These are phyloP conservation scores for Penicillium sp. DNA, from an alignment of 2,329 filamentous ascomycete genomes.

Conservation along the genomic window DNA sequence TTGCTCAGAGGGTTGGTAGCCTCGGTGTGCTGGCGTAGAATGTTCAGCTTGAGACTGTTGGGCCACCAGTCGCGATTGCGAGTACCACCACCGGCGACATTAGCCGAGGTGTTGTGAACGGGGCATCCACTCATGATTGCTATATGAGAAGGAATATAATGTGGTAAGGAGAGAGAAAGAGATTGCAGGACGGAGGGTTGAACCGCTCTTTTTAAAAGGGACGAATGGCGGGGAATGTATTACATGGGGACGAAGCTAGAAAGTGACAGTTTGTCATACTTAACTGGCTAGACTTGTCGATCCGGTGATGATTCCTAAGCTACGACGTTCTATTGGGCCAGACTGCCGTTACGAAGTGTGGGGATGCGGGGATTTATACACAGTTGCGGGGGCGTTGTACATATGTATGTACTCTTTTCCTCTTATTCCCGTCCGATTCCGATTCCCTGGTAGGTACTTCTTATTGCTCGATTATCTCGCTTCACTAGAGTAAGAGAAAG, in stretches of 20 bases:
- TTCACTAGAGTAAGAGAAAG: not conserved
- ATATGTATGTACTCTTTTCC: not conserved
- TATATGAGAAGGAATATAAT: not conserved
- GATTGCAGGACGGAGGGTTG: not conserved
- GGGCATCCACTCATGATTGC: constrained; percentile 28
- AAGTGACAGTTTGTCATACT: constrained; percentile 9
- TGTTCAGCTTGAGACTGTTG: constrained; percentile 60
- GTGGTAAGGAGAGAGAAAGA: not conserved
- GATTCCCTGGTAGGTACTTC: not conserved
- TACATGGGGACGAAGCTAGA: constrained; percentile 1
- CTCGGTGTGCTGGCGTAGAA: constrained; percentile 65
- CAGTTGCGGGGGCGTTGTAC: constrained; percentile 1
- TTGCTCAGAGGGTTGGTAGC: constrained; percentile 59
- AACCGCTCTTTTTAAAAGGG: constrained; percentile 14
- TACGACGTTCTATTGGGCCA: constrained; percentile 3
- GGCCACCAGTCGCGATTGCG: constrained; percentile 71
- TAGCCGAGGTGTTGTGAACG: constrained; percentile 27
- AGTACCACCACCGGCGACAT: constrained; percentile 57
- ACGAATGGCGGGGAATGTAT: constrained; percentile 14
- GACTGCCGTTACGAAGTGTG: constrained; percentile 4
- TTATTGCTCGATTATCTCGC: not conserved
- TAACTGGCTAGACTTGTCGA: constrained; percentile 1
- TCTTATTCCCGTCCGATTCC: not conserved
- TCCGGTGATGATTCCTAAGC: constrained; percentile 12
- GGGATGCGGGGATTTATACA: not conserved